Evolutionary conservation across 805 yeast genomes (phyloP), one percentile per base, ranked within the genome.

Genomic region (Grigorovia yakushimaensis): DNA sequence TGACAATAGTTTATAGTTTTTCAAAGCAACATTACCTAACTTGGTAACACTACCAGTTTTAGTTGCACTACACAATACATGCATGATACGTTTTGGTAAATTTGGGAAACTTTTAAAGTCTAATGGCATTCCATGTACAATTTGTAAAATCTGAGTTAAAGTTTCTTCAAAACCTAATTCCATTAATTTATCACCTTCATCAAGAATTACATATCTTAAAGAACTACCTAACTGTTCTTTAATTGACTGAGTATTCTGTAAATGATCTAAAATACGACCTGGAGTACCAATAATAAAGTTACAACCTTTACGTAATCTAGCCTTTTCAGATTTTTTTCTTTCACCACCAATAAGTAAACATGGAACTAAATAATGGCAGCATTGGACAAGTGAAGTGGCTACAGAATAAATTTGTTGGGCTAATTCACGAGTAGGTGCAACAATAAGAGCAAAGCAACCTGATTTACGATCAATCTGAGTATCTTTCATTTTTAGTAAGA

Each of bases 261-360:
- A 79, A 71, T 93, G 99, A 63, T 93, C 99, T 9, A 87, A 84
- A 41, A 93, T 70, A 57, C 99, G 77, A 51, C 99, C 99, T 2
- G 99, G 99, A 0, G 99, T 93, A 11, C 95, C 97, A 39, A 93
- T 94, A n/a, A 93, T 73, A 33, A 93, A 81, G 64, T 93, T 93
- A 33, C 89, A 95, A 54, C 99, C 99, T 64, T 91, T 91, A 61
- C 99, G 77, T 33, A 93, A 68, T 58, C 99, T 72, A 1, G 98
- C 97, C 73, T 93, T 93, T 65, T 93, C 99, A 1, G 95, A 78
- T 61, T 93, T 94, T 65, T 91, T 91, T 76, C 91, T 89, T 63
- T 93, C 99, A 51, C 99, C 99, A 60, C 99, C 99, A 67, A 88
- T 88, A 22, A 93, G 95, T 39, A 89, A 78, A 38, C 98, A 96